Conservation (phyloP, 2,329 filamentous ascomycete genomes). For the Corinectria fuckeliana region DNA sequence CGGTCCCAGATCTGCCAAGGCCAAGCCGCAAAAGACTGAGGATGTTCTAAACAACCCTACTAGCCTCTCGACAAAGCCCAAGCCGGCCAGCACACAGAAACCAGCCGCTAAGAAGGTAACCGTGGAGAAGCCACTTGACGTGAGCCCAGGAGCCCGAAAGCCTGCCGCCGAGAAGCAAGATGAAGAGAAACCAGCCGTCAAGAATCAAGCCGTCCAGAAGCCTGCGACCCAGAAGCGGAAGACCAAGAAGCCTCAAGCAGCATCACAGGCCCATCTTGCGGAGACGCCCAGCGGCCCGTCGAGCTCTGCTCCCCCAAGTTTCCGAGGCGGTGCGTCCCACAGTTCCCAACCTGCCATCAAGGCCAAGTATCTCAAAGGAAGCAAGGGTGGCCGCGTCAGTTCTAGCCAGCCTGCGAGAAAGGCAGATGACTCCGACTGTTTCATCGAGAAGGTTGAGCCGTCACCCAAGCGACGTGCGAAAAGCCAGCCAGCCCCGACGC, state of each 20-base stretch:
- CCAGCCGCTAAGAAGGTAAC: too few relatives aligned
- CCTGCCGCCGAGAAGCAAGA: not conserved
- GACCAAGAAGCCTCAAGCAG: not conserved
- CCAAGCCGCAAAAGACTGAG: constrained; percentile 14
- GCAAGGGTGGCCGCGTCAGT: not conserved
- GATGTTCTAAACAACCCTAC: not conserved
- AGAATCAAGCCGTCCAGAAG: not conserved
- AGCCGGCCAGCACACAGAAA: not conserved
- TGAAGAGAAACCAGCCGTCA: not conserved
- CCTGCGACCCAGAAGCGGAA: not conserved
- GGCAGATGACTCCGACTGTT: constrained; percentile 24
- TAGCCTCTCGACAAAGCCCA: not conserved
- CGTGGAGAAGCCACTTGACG: too few relatives aligned
- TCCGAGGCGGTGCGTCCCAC: not conserved
- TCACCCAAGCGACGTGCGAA: constrained; percentile 17
- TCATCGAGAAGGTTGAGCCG: constrained; percentile 25
- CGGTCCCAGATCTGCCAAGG: not conserved
- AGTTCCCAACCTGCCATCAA: not conserved
- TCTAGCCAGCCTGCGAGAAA: not conserved
- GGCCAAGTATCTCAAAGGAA: not conserved
- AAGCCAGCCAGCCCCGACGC: not conserved
- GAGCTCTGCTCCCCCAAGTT: not conserved
- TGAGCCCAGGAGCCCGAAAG: not conserved
- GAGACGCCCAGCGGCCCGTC: not conserved
- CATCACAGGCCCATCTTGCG: not conserved